Conservation (phyloP, 192 early-diverging fungal genomes). For the Irineochytrium annulatum region DNA sequence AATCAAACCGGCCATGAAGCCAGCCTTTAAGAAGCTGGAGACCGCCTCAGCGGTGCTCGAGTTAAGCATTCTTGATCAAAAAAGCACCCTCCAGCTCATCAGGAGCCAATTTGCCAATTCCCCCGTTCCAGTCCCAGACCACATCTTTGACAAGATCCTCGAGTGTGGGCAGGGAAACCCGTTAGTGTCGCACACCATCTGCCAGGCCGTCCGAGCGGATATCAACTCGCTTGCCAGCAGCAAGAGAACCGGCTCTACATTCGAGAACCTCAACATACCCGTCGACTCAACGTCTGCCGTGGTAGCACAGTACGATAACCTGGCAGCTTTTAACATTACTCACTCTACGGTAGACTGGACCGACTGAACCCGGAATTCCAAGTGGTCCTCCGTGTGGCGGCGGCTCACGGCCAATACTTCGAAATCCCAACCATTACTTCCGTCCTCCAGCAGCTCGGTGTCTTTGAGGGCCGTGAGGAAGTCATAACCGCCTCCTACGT, state of each 20-base stretch:
- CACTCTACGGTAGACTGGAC: background rate
- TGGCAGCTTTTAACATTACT: background rate
- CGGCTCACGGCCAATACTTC: constrained; percentile 22
- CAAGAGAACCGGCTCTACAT: constrained; percentile 1
- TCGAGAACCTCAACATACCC: background rate
- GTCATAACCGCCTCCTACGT: background rate
- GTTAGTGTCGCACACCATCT: constrained; percentile 9
- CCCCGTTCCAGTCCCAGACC: no score
- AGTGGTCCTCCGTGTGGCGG: constrained; percentile 12
- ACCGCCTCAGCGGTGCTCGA: background rate
- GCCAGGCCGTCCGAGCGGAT: constrained; percentile 8
- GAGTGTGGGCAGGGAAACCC: no score
- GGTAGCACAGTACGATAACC: constrained; percentile 12
- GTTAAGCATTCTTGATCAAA: no score
- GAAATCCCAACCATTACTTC: background rate
- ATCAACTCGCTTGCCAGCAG: constrained; percentile 3
- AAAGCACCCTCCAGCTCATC: no score
- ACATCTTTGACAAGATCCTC: no score
- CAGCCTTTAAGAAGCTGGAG: background rate
- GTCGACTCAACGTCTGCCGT: constrained; percentile 9
- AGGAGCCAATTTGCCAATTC: no score
- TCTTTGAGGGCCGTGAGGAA: background rate
- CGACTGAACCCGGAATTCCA: constrained; percentile 5
- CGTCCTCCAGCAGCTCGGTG: constrained; percentile 7
- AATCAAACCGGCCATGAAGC: background rate